Percentiles rank a stretch among this genome's conserved stretches.
These are phyloP conservation scores for Daldinia caldariorum DNA, from an alignment of 495 filamentous ascomycete genomes.

Conservation along the genomic window DNA sequence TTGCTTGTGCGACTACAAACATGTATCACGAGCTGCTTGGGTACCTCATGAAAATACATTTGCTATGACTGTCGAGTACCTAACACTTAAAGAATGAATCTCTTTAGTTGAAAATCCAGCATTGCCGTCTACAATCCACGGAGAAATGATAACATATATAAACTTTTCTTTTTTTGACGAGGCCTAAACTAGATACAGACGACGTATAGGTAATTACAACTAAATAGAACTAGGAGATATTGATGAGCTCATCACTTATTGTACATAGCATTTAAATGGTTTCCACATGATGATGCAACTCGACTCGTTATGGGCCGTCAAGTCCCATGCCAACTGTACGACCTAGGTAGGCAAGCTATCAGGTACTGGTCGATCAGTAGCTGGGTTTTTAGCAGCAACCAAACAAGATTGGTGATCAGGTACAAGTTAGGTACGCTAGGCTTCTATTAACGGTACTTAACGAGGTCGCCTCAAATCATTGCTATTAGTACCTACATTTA, in stretches of 20 bases:
- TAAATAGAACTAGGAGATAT: slow-evolving; percentile 9
- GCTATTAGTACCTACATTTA: neutral
- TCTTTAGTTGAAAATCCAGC: neutral
- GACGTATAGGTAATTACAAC: neutral
- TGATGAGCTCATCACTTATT: slow-evolving; percentile 20
- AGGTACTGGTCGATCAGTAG: neutral
- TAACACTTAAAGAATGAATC: too few relatives aligned
- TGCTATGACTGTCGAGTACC: too few relatives aligned
- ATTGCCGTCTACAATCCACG: slow-evolving; percentile 8
- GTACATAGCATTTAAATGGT: slow-evolving; percentile 16
- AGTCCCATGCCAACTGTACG: slow-evolving; percentile 27
- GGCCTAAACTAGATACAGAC: neutral
- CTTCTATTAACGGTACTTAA: neutral
- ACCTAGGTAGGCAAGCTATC: neutral
- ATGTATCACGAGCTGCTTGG: neutral
- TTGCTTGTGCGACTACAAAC: neutral
- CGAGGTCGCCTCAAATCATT: neutral
- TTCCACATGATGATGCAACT: slow-evolving; percentile 39
- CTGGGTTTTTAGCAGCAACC: neutral
- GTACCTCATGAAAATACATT: neutral
- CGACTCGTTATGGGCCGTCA: slow-evolving; percentile 23
- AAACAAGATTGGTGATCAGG: neutral
- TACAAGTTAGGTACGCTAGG: neutral
- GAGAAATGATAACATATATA: neutral
- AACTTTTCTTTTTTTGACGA: slow-evolving; percentile 17